Conservation (phyloP, 2,329 filamentous ascomycete species). For the Aschersonia sp. region DNA sequence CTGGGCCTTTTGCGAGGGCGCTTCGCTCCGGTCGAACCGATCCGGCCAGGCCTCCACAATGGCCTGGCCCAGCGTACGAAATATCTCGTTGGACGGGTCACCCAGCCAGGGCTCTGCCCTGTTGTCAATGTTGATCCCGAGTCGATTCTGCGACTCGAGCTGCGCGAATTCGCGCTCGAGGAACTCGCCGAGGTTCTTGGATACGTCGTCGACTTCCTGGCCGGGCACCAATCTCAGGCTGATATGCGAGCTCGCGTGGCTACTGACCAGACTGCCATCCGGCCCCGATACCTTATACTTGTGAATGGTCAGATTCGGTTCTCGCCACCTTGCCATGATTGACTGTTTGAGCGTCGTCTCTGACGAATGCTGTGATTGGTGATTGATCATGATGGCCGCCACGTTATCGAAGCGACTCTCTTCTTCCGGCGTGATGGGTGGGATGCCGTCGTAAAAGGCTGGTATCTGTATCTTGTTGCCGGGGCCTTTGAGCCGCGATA, state of each 20-base stretch:
- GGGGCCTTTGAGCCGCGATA: slow-evolving; percentile 68
- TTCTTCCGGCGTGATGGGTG: slow-evolving; percentile 61
- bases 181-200: slow-evolving; percentile 50
- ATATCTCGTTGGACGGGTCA: slow-evolving; percentile 80
- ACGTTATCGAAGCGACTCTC: slow-evolving; percentile 75
- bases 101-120: slow-evolving; percentile 94
- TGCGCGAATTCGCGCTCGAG: slow-evolving; percentile 55
- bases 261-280: slow-evolving; percentile 82
- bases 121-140: slow-evolving; percentile 78
- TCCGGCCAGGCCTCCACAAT: slow-evolving; percentile 75
- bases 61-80: slow-evolving; percentile 72
- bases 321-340: slow-evolving; percentile 87
- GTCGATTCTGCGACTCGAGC: slow-evolving; percentile 66
- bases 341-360: slow-evolving; percentile 63
- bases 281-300: slow-evolving; percentile 85
- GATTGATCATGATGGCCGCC: slow-evolving; percentile 56
- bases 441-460: slow-evolving; percentile 74
- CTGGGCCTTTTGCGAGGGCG: slow-evolving; percentile 3
- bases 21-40: slow-evolving; percentile 19
- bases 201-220: slow-evolving; percentile 71
- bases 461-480: slow-evolving; percentile 75
- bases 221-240: slow-evolving; percentile 88
- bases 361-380: slow-evolving; percentile 45
- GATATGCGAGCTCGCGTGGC: slow-evolving; percentile 74
- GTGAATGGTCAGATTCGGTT: slow-evolving; percentile 88